Base-by-base conservation (phyloP, 768 basidiomycete genomes). In the Tylopilus sp. region DNA sequence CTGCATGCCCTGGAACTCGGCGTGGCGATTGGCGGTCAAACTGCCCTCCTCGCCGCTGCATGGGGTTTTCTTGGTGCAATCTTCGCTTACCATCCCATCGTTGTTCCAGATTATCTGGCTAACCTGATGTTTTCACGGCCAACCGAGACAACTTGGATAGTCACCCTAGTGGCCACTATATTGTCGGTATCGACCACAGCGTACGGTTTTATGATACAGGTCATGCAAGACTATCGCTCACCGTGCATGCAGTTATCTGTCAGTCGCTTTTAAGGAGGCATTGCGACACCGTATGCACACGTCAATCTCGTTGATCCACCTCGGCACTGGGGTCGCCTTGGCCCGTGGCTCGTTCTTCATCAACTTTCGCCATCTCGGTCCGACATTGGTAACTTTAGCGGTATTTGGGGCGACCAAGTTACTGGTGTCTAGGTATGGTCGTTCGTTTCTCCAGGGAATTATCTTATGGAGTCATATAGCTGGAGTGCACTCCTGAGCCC, bases 261-360 rank as follows among this genome's bases (percentile, higher is more conserved):
- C 54, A 0, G 51, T 54, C n/a, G 40, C 60, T 2, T 14, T 63
- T 21, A 62, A 45, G 26, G 56, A 62, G n/a, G 61, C 60, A 14
- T 49, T 59, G 49, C 54, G 54, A 9, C 49, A 58, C 21, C 45
- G 52, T 6, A 54, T 62, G 53, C 56, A 41, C 13, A 31, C n/a
- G 3, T 19, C 60, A 1, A 61, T 51, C 36, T 50, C 60, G 14
- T 29, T 62, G 34, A 31, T 62, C 9, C 2, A 50, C 8, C 53
- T 62, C 6, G 54, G 40, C 11, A 26, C 50, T 3, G 52, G 52
- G 11, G 46, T 63, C 17, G 48, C 56, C 10, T 34, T 59, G n/a
- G 28, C 48, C 2, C 50, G 50, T 36, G 28, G 44, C 4, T 38
- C 48, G 1, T 55, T 41, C 26, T 2, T 49, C 8, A 10, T 50